Evolutionary conservation across 2,329 filamentous ascomycete species (phyloP).

Genomic region (Proliferodiscus dingleyae): DNA sequence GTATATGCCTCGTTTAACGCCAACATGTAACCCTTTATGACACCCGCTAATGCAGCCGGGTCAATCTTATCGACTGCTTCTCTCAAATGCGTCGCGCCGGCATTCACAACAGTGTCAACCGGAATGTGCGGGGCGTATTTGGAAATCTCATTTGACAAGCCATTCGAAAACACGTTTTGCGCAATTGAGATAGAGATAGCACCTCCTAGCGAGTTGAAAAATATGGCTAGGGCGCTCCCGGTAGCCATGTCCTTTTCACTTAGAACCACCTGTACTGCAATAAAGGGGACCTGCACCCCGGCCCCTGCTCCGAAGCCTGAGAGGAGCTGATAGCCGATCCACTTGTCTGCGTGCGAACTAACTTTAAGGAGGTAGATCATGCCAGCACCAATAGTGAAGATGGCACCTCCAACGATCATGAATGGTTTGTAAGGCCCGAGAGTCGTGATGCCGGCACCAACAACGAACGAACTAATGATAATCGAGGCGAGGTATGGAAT

Average conservation of each 20-base stretch:
- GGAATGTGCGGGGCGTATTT: conserved; percentile 26
- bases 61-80: conserved; percentile 27
- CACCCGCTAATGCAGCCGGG: conserved; percentile 31
- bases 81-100: conserved; percentile 40
- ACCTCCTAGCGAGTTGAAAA: conserved; percentile 54
- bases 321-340: conserved; percentile 51
- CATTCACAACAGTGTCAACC: conserved; percentile 33
- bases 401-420: conserved; percentile 40
- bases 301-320: conserved; percentile 43
- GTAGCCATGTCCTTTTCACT: conserved; percentile 47
- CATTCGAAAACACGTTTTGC: conserved; percentile 42
- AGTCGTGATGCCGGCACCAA: conserved; percentile 36
- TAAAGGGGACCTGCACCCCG: conserved; percentile 43
- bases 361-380: conserved; percentile 38
- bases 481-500: conserved; percentile 42
- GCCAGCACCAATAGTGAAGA: conserved; percentile 41
- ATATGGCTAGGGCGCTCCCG: conserved; percentile 52
- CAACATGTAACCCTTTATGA: conserved; percentile 38
- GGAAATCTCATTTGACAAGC: conserved; percentile 28
- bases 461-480: conserved; percentile 37
- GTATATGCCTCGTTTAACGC: conserved; percentile 25
- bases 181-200: conserved; percentile 54
- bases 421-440: conserved; percentile 41
- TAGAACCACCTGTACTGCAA: conserved; percentile 47
- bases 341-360: conserved; percentile 40